Evolutionary conservation across 305 asterid species (phyloP).

Genomic region (Caryopteris hybrid): DNA sequence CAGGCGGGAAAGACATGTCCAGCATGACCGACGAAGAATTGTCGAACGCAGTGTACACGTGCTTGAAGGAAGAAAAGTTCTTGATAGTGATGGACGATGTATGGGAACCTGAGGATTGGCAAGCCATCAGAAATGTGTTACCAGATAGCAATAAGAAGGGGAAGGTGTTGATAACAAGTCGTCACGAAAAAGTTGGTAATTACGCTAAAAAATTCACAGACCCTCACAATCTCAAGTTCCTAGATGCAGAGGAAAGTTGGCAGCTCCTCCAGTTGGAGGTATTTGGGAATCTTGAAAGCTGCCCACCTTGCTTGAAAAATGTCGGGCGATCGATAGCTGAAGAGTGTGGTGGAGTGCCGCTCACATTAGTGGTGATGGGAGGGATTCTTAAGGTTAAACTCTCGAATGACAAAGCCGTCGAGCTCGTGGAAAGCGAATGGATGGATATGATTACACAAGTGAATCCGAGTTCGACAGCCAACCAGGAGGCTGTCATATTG

Average conservation of each 20-base stretch:
- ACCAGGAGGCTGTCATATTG: background rate
- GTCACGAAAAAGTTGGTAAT: constrained; percentile 1
- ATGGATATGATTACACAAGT: background rate
- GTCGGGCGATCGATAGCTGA: background rate
- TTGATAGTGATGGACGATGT: background rate
- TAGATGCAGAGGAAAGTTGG: constrained; percentile 17
- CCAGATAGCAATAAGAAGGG: background rate
- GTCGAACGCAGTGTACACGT: background rate
- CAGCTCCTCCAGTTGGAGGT: constrained; percentile 17
- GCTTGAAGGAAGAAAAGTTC: background rate
- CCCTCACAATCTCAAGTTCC: constrained; percentile 11
- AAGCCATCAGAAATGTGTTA: background rate
- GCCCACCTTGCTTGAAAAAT: constrained; percentile 15
- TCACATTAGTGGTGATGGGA: constrained; percentile 24
- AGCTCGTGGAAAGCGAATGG: constrained; percentile 4
- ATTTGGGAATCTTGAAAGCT: background rate
- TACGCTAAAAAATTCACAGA: background rate
- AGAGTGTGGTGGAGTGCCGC: constrained; percentile 27
- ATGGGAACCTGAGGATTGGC: background rate
- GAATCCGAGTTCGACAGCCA: background rate
- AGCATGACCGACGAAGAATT: background rate
- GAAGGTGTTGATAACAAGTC: background rate
- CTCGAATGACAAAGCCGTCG: background rate
- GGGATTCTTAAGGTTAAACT: constrained; percentile 14
- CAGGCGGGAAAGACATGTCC: background rate